A percentile compares a stretch with the other conserved stretches of the same genome.
Conservation (phyloP, 2,329 filamentous ascomycete species). For the Curvularia sp. region DNA sequence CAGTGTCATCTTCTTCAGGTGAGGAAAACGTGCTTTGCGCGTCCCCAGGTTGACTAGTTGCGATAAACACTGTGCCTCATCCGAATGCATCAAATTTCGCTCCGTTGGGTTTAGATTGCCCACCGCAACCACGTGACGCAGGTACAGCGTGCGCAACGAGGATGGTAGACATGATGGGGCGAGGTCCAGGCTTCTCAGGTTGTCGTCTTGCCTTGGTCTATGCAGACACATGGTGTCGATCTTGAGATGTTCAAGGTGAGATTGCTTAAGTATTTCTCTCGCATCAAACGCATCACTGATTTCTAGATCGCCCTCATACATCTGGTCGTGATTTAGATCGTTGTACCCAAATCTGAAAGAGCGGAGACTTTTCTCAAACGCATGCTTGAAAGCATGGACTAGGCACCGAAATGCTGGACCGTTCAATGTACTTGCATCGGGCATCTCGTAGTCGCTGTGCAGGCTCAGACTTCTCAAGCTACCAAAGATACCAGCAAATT, state of each 20-base stretch:
- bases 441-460: conserved; percentile 2
- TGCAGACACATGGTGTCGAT: conserved; percentile 21
- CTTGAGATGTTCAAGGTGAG: conserved; percentile 12
- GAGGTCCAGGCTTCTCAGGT: conserved; percentile 13
- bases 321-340: neutral
- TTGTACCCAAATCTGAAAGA: conserved; percentile 12
- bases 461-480: conserved; percentile 6
- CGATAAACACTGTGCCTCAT: conserved; percentile 19
- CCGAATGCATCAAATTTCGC: conserved; percentile 18
- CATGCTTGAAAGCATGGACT: conserved; percentile 13
- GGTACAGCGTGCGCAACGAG: conserved; percentile 15
- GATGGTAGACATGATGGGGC: conserved; percentile 14
- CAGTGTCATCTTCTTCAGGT: conserved; percentile 14
- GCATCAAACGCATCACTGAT: conserved; percentile 5
- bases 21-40: conserved; percentile 11
- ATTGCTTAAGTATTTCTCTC: conserved; percentile 10
- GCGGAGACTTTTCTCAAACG: conserved; percentile 16
- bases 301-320: neutral
- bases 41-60: conserved; percentile 12
- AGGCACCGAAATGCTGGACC: conserved; percentile 11
- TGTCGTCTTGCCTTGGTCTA: conserved; percentile 1
- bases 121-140: conserved; percentile 12
- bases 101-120: conserved; percentile 10
- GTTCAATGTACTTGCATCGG: neutral
- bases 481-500: conserved; percentile 10